These are phyloP conservation scores for Porphyrellus cyaneotinctus DNA, from an alignment of 768 basidiomycete genomes.

Conservation along the genomic window DNA sequence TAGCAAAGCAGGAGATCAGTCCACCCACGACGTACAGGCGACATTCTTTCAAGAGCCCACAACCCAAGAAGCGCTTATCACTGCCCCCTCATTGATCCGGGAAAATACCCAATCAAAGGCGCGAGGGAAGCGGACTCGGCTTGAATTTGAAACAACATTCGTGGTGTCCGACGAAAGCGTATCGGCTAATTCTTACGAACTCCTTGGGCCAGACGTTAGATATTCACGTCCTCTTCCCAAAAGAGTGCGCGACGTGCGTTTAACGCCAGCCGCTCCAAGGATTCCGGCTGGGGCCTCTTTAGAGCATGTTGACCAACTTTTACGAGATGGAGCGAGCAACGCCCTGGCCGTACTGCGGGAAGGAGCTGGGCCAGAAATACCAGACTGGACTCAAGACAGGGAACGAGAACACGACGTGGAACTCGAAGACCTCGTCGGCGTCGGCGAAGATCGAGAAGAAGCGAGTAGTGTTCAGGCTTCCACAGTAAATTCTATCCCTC, in stretches of 20 bases:
- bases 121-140: conserved; percentile 18
- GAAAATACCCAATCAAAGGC: not conserved
- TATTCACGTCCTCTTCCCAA: conserved; percentile 21
- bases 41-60: not conserved
- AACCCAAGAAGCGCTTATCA: not conserved
- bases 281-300: conserved; percentile 5
- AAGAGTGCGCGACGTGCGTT: conserved; percentile 6
- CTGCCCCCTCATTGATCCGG: not conserved
- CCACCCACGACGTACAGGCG: not conserved
- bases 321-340: conserved; percentile 18
- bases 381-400: conserved; percentile 26
- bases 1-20: not conserved
- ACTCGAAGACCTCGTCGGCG: not conserved
- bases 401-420: conserved; percentile 15
- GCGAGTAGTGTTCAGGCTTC: conserved; percentile 12
- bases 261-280: not conserved
- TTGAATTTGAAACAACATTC: conserved; percentile 14
- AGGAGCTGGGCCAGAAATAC: conserved; percentile 1
- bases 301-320: conserved; percentile 15
- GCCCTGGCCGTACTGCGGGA: conserved; percentile 9
- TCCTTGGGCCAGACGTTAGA: conserved; percentile 17
- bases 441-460: conserved; percentile 7
- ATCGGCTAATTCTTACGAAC: conserved; percentile 3
- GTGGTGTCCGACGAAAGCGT: not conserved
- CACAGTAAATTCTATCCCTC: not conserved